These are phyloP conservation scores for Naganishia antarctica DNA, from an alignment of 768 basidiomycete genomes.

Conservation along the genomic window DNA sequence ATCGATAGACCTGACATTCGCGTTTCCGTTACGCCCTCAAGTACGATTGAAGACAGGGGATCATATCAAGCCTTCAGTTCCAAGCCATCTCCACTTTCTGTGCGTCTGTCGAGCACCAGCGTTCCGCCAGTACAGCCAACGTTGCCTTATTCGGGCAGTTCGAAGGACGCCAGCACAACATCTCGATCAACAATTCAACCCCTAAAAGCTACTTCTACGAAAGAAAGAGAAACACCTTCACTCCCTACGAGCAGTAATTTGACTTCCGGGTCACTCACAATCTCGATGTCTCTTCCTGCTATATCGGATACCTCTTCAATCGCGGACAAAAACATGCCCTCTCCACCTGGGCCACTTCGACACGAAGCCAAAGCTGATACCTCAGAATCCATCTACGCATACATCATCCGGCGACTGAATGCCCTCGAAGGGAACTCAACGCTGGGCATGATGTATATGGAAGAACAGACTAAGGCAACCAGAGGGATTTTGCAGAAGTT, in stretches of 20 bases:
- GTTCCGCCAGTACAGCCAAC: too few relatives aligned
- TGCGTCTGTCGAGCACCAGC: too few relatives aligned
- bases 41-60: too few relatives aligned
- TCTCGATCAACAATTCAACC: too few relatives aligned
- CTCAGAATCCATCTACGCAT: constrained; percentile 85
- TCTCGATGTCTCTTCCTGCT: neutral
- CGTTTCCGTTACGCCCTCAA: too few relatives aligned
- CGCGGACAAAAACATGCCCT: neutral
- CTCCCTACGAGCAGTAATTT: neutral
- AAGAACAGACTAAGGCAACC: constrained; percentile 75
- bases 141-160: too few relatives aligned
- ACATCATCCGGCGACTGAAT: constrained; percentile 87
- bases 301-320: neutral
- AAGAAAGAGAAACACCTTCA: neutral
- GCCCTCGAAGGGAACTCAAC: constrained; percentile 82
- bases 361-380: constrained; percentile 35
- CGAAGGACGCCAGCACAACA: too few relatives aligned
- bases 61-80: too few relatives aligned
- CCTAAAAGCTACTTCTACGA: too few relatives aligned
- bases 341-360: neutral
- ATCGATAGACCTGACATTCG: too few relatives aligned
- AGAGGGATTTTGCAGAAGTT: constrained; percentile 61
- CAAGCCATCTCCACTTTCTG: too few relatives aligned
- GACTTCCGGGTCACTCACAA: constrained; percentile 10
- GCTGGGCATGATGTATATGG: constrained; percentile 75